Base-by-base conservation (phyloP, 495 filamentous ascomycete species). In the Hypoxylon intermedium region DNA sequence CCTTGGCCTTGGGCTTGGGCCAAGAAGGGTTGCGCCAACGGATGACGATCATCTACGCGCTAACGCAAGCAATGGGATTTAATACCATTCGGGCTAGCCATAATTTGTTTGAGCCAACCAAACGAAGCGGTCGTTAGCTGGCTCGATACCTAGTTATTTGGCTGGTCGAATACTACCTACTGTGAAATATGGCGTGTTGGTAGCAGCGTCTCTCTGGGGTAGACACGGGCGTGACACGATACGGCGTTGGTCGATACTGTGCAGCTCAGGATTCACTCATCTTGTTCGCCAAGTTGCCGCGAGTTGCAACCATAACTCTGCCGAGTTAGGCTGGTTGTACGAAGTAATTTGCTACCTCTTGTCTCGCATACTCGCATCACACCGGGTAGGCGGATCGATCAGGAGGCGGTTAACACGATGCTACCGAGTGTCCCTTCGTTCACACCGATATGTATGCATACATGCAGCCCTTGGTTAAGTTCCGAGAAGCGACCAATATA, bases 61-160 rank as follows among this genome's bases (percentile, higher is more conserved):
- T 60, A 65, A 65, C 51, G 56, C 62, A 53, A 56, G 62, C 62
- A 52, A 60, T 60, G 36, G 56, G 26, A 60, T 59, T 11, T 38
- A 53, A 37, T 41, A 60, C 56, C 38, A 45, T 60, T 59, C 45
- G 45, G 56, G 62, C 30, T 65, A 52, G 50, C 56, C 50, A 43
- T 60, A 51, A 49, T 60, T 48, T 57, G 40, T 65, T 65, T n/a
- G 62, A 65, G 62, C 62, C 62, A 60, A 56, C 45, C 11, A n/a
- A 16, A 34, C 16, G 13, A 53, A 13, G 19, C 38, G 26, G 28
- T 26, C 16, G 60, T 65, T 65, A 56, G 62, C 16, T 40, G 47
- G 26, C 15, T 21, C 20, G 21, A 46, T 49, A 19, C 31, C 23
- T 30, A 41, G 23, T 37, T 34, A 19, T 28, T 24, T 30, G 34